Evolutionary conservation across 331 rosid species (phyloP), one percentile per base, ranked within the genome.

Genomic region (Pyracantha coccinea): DNA sequence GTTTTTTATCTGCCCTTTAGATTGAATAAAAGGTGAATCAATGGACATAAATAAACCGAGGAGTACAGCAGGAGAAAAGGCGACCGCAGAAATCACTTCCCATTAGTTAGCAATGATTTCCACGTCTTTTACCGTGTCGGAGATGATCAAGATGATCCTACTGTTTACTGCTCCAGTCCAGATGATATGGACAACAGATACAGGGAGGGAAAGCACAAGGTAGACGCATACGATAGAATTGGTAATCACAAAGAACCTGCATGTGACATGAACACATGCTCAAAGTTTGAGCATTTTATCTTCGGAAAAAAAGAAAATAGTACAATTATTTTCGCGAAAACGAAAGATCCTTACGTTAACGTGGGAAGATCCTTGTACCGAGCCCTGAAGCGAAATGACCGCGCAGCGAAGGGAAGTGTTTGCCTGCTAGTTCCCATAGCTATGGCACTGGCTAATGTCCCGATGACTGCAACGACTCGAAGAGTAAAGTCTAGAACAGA

Each of bases 241-340:
- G 16, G 67, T 92, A 24, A 77, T 16, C 88, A 93, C 96, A 84
- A 89, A 93, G 72, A 89, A 88, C 93, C 98, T 91, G 55, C 7
- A 85, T 64, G 61, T n/a, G 38, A 68, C 52, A 75, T 28, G 62
- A 50, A 35, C 6, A 3, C 16, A 66, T 17, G 27, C 4, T 29
- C 4, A 55, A 19, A 29, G 7, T 29, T 7, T 62, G 31, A 62
- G 35, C 5, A 21, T 13, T 9, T 38, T 38, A 1, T 17, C 2
- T 17, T 62, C 1, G 14, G 6, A 14, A 17, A 62, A 29, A 16
- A 60, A 16, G 5, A 38, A 38, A 38, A 23, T 23, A 24, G 17
- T 12, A 59, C 7, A 7, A n/a, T n/a, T n/a, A n/a, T n/a, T n/a
- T 4, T 52, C 12, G 20, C 6, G 19, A 47, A 45, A 15, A n/a